These are phyloP conservation scores for Suillus tomentosus DNA, from an alignment of 768 basidiomycete species.

Conservation along the genomic window DNA sequence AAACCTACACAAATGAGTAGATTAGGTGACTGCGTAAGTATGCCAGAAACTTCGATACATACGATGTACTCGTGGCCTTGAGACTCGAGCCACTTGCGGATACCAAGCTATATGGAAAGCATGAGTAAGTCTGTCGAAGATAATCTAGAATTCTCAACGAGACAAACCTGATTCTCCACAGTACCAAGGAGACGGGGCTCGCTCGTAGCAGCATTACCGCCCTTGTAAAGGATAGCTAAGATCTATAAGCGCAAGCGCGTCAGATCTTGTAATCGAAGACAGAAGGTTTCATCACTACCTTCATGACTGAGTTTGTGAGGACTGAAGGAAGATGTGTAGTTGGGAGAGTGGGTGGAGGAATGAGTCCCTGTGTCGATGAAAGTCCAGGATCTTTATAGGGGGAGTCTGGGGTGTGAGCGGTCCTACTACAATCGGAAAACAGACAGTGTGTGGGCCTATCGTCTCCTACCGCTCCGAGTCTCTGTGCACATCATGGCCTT, in stretches of 20 bases:
- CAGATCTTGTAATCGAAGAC: background rate
- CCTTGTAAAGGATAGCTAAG: conserved; percentile 74
- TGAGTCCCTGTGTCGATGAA: background rate
- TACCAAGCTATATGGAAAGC: conserved; percentile 56
- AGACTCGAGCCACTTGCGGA: conserved; percentile 66
- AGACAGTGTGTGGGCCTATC: conserved; percentile 13
- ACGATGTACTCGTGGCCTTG: conserved; percentile 79
- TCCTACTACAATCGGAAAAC: conserved; percentile 9
- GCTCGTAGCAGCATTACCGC: conserved; percentile 61
- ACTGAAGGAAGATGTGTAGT: conserved; percentile 9
- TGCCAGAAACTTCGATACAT: conserved; percentile 21
- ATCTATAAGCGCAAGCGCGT: conserved; percentile 43
- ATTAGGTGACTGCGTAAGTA: conserved; percentile 12
- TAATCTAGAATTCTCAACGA: background rate
- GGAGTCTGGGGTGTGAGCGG: conserved; percentile 7
- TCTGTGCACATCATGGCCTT: conserved; percentile 1
- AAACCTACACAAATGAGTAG: conserved; percentile 47
- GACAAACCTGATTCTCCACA: conserved; percentile 69
- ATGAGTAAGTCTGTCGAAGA: background rate
- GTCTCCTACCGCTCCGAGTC: background rate
- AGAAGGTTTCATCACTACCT: conserved; percentile 33
- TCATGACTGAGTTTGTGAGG: conserved; percentile 37
- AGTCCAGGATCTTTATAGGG: conserved; percentile 25
- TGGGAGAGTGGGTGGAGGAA: conserved; percentile 17
- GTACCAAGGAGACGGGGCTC: conserved; percentile 81